Percentiles rank a stretch among this genome's conserved stretches.
phyloP scores from a whole-genome alignment of 164 flowering plant genomes.

The Litsea cubeba region DNA sequence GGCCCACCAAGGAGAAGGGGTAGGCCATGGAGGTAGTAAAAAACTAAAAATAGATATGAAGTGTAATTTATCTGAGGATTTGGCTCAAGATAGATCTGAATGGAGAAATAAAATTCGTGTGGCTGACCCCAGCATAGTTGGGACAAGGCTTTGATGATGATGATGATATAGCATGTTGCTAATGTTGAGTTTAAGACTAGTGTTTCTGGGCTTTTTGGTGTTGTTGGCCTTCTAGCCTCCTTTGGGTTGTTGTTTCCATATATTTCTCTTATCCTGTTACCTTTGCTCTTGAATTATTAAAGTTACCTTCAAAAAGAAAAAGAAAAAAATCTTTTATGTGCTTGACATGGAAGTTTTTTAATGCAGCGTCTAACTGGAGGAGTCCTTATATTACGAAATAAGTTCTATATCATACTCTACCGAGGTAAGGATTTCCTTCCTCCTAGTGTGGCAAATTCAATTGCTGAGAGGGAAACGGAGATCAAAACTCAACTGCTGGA shows the following conservation, averaged over 20 bases:
- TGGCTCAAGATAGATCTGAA: too few relatives aligned
- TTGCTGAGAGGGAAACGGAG: constrained; percentile 59
- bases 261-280: neutral
- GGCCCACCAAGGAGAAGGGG: too few relatives aligned
- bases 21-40: too few relatives aligned
- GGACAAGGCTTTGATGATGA: too few relatives aligned
- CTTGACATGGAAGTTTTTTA: constrained; percentile 12
- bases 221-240: too few relatives aligned
- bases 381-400: constrained; percentile 72
- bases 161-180: neutral
- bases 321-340: neutral
- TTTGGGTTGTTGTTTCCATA: too few relatives aligned
- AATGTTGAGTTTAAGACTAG: neutral
- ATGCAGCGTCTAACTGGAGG: constrained; percentile 93
- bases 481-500: constrained; percentile 42
- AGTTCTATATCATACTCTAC: constrained; percentile 66
- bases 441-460: constrained; percentile 38
- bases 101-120: too few relatives aligned
- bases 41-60: too few relatives aligned
- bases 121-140: too few relatives aligned
- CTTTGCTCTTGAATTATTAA: too few relatives aligned
- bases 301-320: too few relatives aligned
- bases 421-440: constrained; percentile 95
- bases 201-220: neutral
- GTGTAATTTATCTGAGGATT: too few relatives aligned